Base-by-base conservation (phyloP, 179 eudicot genomes). In the Spinacia oleracea region DNA sequence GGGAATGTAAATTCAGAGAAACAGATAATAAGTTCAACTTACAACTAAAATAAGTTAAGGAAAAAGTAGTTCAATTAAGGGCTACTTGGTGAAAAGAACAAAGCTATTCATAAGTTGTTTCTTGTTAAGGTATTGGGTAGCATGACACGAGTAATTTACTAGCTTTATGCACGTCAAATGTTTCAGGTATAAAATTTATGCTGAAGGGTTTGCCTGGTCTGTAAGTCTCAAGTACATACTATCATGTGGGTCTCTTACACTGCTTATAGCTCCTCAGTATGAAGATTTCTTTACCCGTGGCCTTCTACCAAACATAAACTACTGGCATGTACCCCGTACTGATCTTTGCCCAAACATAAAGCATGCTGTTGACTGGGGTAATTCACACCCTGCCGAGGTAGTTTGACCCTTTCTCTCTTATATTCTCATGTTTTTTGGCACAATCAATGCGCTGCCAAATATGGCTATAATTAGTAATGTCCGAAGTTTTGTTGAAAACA, bases 181-280 rank as follows among this genome's bases (percentile, higher is more conserved):
- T 42, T 63, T 83, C 86, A 94, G 98, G 89, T 94, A 89, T 78
- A 94, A 94, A 84, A 94, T 94, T n/a, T 94, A 94, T 83, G 97
- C 97, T 10, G 98, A 94, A 85, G 98, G 98, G 20, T 94, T 82
- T 85, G 98, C 98, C 75, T 94, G 98, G 98, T 94, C 98, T 1
- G 98, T 94, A 79, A 94, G 98, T 89, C 89, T 94, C 79, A 94
- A 94, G 79, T 94, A 94, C 38, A 94, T 94, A 67, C 80, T 94
- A 25, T 84, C 98, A 25, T 94, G 98, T 80, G 98, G 97, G 66
- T 91, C 90, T 40, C 86, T 89, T 46, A 84, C 98, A 6, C 83
- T 93, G 75, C 81, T 93, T 20, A 89, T 93, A 84, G 68, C 82
- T 29, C 98, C 94, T 76, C 76, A 89, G 71, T 93, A 87, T 68